A percentile compares a stretch with the other conserved stretches of the same genome.
phyloP scores from a whole-genome alignment of 2,329 filamentous ascomycete genomes.

The Aspergillus intermedius region DNA sequence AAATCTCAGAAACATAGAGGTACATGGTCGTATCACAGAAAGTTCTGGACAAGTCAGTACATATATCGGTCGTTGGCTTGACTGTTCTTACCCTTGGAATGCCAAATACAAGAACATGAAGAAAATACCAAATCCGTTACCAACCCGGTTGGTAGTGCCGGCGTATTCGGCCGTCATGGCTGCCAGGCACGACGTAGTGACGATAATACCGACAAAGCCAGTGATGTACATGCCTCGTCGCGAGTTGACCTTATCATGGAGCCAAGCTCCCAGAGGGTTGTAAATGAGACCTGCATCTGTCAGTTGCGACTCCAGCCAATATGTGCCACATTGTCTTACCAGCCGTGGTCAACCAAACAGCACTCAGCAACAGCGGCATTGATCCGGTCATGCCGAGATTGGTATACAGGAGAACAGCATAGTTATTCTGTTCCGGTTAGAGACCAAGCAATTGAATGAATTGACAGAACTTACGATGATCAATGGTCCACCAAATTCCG shows the following conservation, averaged over 20 bases:
- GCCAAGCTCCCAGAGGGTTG: slow-evolving; percentile 31
- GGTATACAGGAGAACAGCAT: slow-evolving; percentile 41
- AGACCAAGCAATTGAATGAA: neutral
- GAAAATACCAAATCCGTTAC: slow-evolving; percentile 37
- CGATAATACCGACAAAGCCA: slow-evolving; percentile 36
- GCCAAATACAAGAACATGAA: slow-evolving; percentile 43
- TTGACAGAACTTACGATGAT: slow-evolving; percentile 40
- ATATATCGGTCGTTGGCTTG: neutral
- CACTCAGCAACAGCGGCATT: slow-evolving; percentile 40
- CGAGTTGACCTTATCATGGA: slow-evolving; percentile 32
- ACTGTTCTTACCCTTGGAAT: slow-evolving; percentile 38
- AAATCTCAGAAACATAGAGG: slow-evolving; percentile 42
- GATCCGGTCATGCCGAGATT: slow-evolving; percentile 38
- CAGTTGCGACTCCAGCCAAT: slow-evolving; percentile 1
- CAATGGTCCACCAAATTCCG: slow-evolving; percentile 48
- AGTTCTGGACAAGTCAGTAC: slow-evolving; percentile 24
- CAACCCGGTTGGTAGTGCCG: slow-evolving; percentile 34
- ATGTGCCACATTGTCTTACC: slow-evolving; percentile 19
- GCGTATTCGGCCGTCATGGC: slow-evolving; percentile 34
- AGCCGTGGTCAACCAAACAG: slow-evolving; percentile 42
- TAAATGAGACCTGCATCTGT: slow-evolving; percentile 33
- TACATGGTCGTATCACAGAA: slow-evolving; percentile 45
- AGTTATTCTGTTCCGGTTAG: slow-evolving; percentile 37
- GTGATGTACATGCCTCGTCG: slow-evolving; percentile 38
- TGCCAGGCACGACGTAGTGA: slow-evolving; percentile 36